phyloP scores from a whole-genome alignment of 768 basidiomycete species.

The Saitozyma sp. region DNA sequence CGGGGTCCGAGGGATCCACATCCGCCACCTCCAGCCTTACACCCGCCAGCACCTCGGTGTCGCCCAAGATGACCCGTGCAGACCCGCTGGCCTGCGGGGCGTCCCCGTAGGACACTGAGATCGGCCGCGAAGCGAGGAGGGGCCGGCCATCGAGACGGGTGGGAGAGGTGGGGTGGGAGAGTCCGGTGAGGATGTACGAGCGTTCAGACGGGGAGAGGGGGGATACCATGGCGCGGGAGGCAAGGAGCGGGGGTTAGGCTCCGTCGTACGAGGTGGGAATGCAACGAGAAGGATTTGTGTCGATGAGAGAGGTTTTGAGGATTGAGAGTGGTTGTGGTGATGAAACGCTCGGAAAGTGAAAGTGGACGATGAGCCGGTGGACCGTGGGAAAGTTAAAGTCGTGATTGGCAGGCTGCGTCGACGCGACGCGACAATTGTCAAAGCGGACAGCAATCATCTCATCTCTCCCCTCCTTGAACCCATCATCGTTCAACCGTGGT shows the following conservation, averaged over 20 bases:
- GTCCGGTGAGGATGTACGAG: conserved; percentile 46
- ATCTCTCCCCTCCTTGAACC: too few species aligned
- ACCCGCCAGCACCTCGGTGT: conserved; percentile 49
- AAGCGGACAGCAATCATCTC: too few species aligned
- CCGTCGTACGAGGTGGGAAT: too few species aligned
- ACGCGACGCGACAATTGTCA: too few species aligned
- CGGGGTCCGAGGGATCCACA: conserved; percentile 17
- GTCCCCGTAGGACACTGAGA: conserved; percentile 42
- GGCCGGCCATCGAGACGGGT: conserved; percentile 43
- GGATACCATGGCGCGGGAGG: conserved; percentile 13
- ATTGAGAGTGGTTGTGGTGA: too few species aligned
- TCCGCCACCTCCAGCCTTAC: conserved; percentile 50
- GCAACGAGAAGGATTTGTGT: too few species aligned
- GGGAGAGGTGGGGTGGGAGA: conserved; percentile 37
- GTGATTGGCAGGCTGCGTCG: too few species aligned
- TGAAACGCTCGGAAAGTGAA: too few species aligned
- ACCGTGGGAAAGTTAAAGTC: too few species aligned
- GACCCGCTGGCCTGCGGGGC: conserved; percentile 50
- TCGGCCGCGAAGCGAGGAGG: conserved; percentile 31
- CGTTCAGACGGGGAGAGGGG: conserved; percentile 45
- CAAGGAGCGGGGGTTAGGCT: not conserved
- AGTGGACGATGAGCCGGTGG: too few species aligned
- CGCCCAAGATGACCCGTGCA: conserved; percentile 36
- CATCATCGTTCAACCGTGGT: too few species aligned
- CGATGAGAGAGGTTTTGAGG: too few species aligned